phyloP scores from a whole-genome alignment of 1,139 yeast genomes.

The Geotrichum cucujoidarum region DNA sequence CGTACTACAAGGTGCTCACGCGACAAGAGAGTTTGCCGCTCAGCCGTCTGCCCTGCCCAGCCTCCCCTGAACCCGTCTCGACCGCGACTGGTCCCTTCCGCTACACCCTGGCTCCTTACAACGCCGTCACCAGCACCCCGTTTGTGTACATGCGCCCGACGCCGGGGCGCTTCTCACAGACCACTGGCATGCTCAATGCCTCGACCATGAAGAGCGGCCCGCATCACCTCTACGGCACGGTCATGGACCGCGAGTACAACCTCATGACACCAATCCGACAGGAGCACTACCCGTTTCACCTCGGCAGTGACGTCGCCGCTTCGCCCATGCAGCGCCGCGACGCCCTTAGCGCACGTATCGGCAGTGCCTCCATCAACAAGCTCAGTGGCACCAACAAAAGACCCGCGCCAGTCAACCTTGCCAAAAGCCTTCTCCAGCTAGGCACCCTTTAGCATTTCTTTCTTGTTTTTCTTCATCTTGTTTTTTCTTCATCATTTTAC shows the following conservation, averaged over 20 bases:
- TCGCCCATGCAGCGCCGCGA: too few species aligned
- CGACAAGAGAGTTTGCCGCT: slow-evolving; percentile 45
- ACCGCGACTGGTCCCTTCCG: neutral
- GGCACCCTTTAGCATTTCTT: slow-evolving; percentile 30
- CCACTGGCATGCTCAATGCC: neutral
- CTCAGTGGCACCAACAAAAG: neutral
- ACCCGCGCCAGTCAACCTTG: slow-evolving; percentile 44
- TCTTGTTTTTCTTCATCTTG: too few species aligned
- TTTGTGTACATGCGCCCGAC: slow-evolving; percentile 5
- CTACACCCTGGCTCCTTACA: slow-evolving; percentile 2
- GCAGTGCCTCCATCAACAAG: neutral
- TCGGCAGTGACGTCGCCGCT: slow-evolving; percentile 4
- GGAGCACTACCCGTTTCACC: slow-evolving; percentile 13
- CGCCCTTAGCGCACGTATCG: too few species aligned
- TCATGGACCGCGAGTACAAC: neutral
- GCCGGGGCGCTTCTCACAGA: neutral
- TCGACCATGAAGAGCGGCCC: neutral
- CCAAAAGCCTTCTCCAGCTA: slow-evolving; percentile 43
- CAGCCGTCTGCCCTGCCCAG: slow-evolving; percentile 28
- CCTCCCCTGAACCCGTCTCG: slow-evolving; percentile 15
- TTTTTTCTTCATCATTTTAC: too few species aligned
- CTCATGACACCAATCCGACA: slow-evolving; percentile 9
- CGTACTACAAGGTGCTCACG: slow-evolving; percentile 67
- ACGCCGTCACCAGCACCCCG: neutral
- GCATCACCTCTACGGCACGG: too few species aligned